Conservation (phyloP, 139 green algal genomes). For the Tetraselmis striata region DNA sequence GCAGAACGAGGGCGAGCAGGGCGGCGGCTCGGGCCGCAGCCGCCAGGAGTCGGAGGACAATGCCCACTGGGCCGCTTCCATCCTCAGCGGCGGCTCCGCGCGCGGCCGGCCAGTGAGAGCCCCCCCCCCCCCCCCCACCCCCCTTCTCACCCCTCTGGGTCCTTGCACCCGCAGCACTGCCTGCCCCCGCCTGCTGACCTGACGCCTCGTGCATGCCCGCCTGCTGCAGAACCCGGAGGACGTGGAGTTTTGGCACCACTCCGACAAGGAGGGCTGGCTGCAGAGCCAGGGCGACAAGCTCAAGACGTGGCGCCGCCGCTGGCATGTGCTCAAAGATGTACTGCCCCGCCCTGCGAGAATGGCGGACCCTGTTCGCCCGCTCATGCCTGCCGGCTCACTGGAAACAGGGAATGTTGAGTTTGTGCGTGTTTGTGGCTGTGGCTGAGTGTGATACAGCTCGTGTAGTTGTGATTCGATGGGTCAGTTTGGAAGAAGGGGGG, state of each 20-base stretch:
- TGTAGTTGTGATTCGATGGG: no score
- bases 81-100: background rate
- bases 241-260: slow-evolving; percentile 76
- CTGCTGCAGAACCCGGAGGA: slow-evolving; percentile 70
- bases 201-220: background rate
- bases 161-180: background rate
- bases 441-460: no score
- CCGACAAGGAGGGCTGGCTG: slow-evolving; percentile 85
- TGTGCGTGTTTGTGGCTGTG: no score
- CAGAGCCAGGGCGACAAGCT: slow-evolving; percentile 79
- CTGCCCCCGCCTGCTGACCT: background rate
- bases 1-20: slow-evolving; percentile 34
- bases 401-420: no score
- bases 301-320: slow-evolving; percentile 80
- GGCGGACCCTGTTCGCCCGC: no score
- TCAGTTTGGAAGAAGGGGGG: no score
- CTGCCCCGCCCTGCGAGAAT: no score
- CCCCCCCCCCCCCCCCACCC: no score
- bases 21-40: slow-evolving; percentile 6
- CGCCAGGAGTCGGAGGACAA: slow-evolving; percentile 30
- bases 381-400: no score
- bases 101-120: no score
- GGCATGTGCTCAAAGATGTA: slow-evolving; percentile 87
- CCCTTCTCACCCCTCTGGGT: no score
- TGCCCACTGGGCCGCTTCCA: slow-evolving; percentile 5